Base-by-base conservation (phyloP, 208 protist species). In the Trypanosoma scelopori region DNA sequence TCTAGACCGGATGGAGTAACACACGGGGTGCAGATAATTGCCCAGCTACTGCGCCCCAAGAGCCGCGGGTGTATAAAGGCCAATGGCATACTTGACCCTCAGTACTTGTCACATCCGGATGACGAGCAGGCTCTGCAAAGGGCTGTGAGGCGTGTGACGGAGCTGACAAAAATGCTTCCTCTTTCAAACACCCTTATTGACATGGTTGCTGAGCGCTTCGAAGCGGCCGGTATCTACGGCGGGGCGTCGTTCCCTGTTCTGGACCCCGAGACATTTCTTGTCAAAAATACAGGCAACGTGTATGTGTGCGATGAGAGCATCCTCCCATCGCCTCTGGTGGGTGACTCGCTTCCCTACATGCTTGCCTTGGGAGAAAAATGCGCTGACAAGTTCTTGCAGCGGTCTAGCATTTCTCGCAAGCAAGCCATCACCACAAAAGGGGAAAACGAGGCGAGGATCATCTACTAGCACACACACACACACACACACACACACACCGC, bases 291-390 rank as follows among this genome's bases (percentile, higher is more conserved):
- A 16, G 66, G 52, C 15, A 89, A 87, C 37, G 78, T 94, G 49
- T 91, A 91, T 57, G 84, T 85, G 35, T 91, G 88, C 59, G 88
- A 88, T 59, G 78, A 78, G 43, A 88, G 82, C 62, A 74, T 94
- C 56, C 56, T 94, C 39, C 84, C 76, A 6, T 61, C 30, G 32
- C 78, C 82, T 18, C 61, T 90, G 4, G 63, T 69, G 4, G 88
- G 82, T 28, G 74, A 68, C 61, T 77, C 72, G n/a, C 49, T 91
- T 27, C 84, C 88, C 20, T 89, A 88, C 69, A 84, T 79, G 25
- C 50, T 94, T 32, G 74, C 70, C n/a, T 59, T 94, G 25, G 84
- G 78, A 9, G 84, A 91, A 41, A 69, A 73, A 46, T 89, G 82
- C 56, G 74, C 71, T 12, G 84, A 94, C 66, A 72, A 67, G 52